Evolutionary conservation across 1,139 yeast species (phyloP).

Genomic region (Candida sp.): DNA sequence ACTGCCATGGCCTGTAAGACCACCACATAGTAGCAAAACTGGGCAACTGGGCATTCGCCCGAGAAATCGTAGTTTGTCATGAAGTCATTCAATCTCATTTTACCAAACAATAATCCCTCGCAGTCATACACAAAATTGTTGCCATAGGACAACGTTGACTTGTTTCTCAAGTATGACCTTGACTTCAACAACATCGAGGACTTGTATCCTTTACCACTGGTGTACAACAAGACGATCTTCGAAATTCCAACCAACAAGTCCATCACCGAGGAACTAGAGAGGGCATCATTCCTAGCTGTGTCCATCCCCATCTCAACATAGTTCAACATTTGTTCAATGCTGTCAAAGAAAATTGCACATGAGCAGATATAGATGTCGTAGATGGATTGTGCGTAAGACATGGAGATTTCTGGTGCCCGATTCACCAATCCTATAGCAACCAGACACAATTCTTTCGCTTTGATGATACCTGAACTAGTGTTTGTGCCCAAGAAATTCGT

Average conservation of each 20-base stretch:
- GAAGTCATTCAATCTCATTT: conserved; percentile 19
- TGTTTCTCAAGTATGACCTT: neutral
- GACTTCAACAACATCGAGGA: conserved; percentile 3
- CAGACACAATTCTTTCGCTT: conserved; percentile 31
- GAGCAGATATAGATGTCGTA: conserved; percentile 49
- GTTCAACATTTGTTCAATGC: conserved; percentile 39
- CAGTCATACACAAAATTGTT: conserved; percentile 12
- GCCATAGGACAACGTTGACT: neutral
- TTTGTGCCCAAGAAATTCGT: conserved; percentile 40
- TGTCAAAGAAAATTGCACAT: conserved; percentile 49
- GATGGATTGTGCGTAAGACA: conserved; percentile 42
- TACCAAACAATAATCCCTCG: conserved; percentile 21
- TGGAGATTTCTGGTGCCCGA: conserved; percentile 34
- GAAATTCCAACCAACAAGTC: conserved; percentile 17
- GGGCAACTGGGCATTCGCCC: conserved; percentile 5
- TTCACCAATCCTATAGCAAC: conserved; percentile 46
- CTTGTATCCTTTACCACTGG: conserved; percentile 14
- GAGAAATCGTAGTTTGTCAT: conserved; percentile 9
- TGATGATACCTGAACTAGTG: conserved; percentile 29
- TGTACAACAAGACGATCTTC: conserved; percentile 19
- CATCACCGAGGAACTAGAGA: conserved; percentile 17
- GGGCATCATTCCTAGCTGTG: conserved; percentile 9
- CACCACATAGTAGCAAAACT: conserved; percentile 16
- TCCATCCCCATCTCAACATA: conserved; percentile 26
- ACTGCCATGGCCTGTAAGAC: conserved; percentile 8